Evolutionary conservation across 2,329 filamentous ascomycete species (phyloP), one percentile per base, ranked within the genome.

Genomic region (Botryotinia convoluta): DNA sequence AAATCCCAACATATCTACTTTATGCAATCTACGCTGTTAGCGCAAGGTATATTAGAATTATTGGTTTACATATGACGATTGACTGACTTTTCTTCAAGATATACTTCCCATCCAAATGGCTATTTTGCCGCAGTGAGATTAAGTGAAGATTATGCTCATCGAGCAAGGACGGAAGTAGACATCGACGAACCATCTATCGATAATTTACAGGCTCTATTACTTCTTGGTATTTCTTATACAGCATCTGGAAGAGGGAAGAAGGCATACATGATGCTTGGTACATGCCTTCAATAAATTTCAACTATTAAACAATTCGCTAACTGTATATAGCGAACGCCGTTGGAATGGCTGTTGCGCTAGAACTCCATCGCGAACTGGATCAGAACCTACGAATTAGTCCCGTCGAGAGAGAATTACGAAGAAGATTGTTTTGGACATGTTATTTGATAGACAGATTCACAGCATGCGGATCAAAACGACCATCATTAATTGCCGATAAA

Each of bases 351-450:
- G 89, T 94, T 82, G 93, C 93, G 5, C 86, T 97, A 18, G 93
- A 95, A 79, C 84, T 96, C 4, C 93, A 97, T 79, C 89, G 93
- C 45, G 94, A 97, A 82, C 84, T 91, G 61, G 90, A 93, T 37
- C 80, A 85, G 9, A 87, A 88, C 69, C 84, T 88, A 20, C 87
- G 88, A 72, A 86, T 92, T 18, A 88, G 89, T 0, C 86, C 89
- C 0, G 84, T 89, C 6, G 93, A 97, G 79, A 88, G 92, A 72
- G 94, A 97, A 83, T 90, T 91, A 79, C 87, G 92, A 63, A 86
- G 94, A 72, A 88, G 92, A n/a, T 84, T 97, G 2, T 97, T 97
- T 82, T 97, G 94, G 94, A 91, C 92, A 3, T 95, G 93, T 80
- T 97, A 96, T 78, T 84, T 97, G 39, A 90, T 97, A 82, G 94